Evolutionary conservation across 106 monocot genomes (phyloP).

Genomic region (Dendrobium catenatum): DNA sequence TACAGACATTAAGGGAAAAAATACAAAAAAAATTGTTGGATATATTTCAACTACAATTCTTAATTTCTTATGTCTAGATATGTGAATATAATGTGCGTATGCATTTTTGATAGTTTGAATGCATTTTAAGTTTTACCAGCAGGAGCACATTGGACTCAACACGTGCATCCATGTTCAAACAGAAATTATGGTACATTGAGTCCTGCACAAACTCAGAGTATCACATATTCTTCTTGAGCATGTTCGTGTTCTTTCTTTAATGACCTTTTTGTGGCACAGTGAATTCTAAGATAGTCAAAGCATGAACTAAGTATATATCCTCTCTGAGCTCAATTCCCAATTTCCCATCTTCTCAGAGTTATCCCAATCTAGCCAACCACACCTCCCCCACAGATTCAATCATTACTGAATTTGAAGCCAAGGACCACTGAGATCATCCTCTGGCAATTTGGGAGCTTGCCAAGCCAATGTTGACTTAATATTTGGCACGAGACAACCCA

Average conservation of each 20-base stretch:
- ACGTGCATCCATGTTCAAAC: neutral
- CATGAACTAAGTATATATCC: neutral
- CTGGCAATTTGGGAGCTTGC: neutral
- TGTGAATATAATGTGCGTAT: neutral
- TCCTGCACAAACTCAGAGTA: neutral
- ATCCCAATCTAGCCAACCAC: neutral
- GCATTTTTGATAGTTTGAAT: neutral
- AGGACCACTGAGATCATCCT: neutral
- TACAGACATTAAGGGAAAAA: neutral
- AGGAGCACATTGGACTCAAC: neutral
- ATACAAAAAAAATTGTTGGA: neutral
- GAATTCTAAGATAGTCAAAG: neutral
- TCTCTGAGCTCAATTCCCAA: neutral
- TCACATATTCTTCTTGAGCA: neutral
- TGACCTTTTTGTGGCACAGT: neutral
- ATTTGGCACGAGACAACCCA: too few relatives aligned
- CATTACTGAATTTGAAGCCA: neutral
- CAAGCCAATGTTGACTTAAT: neutral
- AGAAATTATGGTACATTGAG: neutral
- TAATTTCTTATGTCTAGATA: neutral
- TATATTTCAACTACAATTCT: neutral
- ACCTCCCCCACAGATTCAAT: neutral
- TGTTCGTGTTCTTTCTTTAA: neutral
- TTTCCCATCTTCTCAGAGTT: neutral
- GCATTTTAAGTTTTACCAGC: neutral